These are phyloP conservation scores for Teunomyces barrocoloradensis DNA, from an alignment of 805 yeast genomes.

Conservation along the genomic window DNA sequence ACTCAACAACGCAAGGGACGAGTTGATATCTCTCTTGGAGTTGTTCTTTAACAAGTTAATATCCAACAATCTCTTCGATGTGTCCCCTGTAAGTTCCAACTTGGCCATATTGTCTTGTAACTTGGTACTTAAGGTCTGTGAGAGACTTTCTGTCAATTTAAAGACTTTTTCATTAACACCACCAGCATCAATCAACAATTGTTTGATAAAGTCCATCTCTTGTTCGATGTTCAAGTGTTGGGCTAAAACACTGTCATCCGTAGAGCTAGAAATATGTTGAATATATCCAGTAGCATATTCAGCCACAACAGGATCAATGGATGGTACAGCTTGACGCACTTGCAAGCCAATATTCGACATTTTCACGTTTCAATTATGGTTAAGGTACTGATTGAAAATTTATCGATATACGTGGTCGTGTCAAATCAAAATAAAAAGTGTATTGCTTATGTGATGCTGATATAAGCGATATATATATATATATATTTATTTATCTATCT, in stretches of 20 bases:
- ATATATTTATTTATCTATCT: too few relatives aligned
- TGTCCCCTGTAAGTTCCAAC: constrained; percentile 76
- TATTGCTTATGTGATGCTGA: too few relatives aligned
- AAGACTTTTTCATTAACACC: constrained; percentile 60
- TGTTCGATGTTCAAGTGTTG: constrained; percentile 62
- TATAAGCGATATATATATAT: too few relatives aligned
- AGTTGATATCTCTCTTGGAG: constrained; percentile 67
- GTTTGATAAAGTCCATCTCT: constrained; percentile 68
- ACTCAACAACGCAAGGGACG: constrained; percentile 73
- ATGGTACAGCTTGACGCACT: constrained; percentile 82
- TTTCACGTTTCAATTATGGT: background rate
- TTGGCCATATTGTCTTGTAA: constrained; percentile 68
- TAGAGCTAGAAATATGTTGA: constrained; percentile 71
- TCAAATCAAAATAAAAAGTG: background rate
- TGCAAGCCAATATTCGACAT: constrained; percentile 50
- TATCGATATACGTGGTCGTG: constrained; percentile 1
- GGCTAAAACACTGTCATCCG: constrained; percentile 79
- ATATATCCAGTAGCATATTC: constrained; percentile 93
- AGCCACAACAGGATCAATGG: constrained; percentile 80
- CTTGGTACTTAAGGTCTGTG: constrained; percentile 50
- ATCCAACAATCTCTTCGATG: constrained; percentile 82
- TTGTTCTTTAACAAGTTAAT: constrained; percentile 63
- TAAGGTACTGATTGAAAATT: background rate
- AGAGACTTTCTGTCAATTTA: constrained; percentile 44
- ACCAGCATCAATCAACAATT: constrained; percentile 77